A percentile compares a stretch with the other conserved stretches of the same genome.
Evolutionary conservation across 495 filamentous ascomycete species (phyloP).

Genomic region (Aspergillus bertholletiae): DNA sequence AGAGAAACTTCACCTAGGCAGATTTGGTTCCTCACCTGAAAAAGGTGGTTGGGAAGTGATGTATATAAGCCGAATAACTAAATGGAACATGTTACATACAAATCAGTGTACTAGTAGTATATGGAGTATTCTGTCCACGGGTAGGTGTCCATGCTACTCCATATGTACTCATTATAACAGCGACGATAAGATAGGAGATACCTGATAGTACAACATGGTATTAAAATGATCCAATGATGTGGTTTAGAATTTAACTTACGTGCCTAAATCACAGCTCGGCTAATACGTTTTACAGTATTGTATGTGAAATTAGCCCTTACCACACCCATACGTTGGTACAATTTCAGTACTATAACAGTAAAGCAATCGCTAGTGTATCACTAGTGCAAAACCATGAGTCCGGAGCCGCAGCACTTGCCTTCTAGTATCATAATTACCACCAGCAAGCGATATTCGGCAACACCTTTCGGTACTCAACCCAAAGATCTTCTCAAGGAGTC

Average conservation of each 20-base stretch:
- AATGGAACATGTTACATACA: too few species aligned
- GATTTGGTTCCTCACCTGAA: too few species aligned
- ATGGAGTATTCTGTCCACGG: too few species aligned
- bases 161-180: too few species aligned
- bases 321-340: neutral
- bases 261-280: neutral
- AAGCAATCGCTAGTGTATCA: constrained; percentile 1
- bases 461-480: neutral
- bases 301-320: neutral
- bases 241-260: constrained; percentile 7
- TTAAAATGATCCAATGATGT: constrained; percentile 8
- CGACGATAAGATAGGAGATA: too few species aligned
- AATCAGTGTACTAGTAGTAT: too few species aligned
- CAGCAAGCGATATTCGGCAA: too few species aligned
- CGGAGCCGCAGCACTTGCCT: constrained; percentile 1
- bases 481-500: neutral
- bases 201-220: too few species aligned
- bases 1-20: too few species aligned
- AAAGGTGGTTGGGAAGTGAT: too few species aligned
- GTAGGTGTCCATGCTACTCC: too few species aligned
- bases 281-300: neutral
- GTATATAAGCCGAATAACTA: too few species aligned
- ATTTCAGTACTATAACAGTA: constrained; percentile 6
- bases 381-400: constrained; percentile 4
- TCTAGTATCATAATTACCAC: neutral